These are phyloP conservation scores for Plasmodium billcollinsi DNA, from an alignment of 169 alveolate species.

Conservation along the genomic window DNA sequence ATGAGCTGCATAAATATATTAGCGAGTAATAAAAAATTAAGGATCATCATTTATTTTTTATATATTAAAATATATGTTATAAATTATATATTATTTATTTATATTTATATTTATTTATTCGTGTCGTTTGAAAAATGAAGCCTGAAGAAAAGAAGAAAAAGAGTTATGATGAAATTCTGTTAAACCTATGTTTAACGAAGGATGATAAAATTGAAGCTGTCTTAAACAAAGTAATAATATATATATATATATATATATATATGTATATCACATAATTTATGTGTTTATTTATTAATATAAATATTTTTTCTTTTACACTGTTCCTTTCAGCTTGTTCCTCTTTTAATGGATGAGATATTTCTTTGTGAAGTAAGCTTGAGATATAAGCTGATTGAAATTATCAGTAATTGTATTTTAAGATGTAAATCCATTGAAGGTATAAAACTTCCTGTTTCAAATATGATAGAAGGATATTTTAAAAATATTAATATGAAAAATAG, in stretches of 20 bases:
- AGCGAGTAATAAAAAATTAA: too few species aligned
- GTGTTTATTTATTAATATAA: background rate
- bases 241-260: background rate
- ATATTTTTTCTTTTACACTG: background rate
- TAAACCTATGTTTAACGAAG: constrained; percentile 48
- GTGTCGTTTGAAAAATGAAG: constrained; percentile 26
- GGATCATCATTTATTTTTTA: too few species aligned
- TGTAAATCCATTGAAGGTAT: constrained; percentile 52
- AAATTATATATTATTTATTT: background rate
- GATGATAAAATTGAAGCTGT: constrained; percentile 66
- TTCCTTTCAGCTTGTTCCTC: constrained; percentile 33
- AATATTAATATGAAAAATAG: constrained; percentile 10
- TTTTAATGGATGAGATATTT: constrained; percentile 38
- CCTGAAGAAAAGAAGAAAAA: constrained; percentile 49
- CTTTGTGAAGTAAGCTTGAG: constrained; percentile 4
- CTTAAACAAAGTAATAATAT: constrained; percentile 49
- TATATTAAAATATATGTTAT: background rate
- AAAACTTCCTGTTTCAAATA: constrained; percentile 19
- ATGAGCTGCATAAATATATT: too few species aligned
- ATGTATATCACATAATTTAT: background rate
- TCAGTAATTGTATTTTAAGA: constrained; percentile 60
- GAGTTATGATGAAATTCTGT: constrained; percentile 42
- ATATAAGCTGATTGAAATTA: constrained; percentile 29
- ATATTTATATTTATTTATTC: constrained; percentile 20
- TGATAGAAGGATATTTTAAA: constrained; percentile 37